Evolutionary conservation across 2,329 filamentous ascomycete genomes (phyloP).

Genomic region (Stagonosporopsis vannaccii): DNA sequence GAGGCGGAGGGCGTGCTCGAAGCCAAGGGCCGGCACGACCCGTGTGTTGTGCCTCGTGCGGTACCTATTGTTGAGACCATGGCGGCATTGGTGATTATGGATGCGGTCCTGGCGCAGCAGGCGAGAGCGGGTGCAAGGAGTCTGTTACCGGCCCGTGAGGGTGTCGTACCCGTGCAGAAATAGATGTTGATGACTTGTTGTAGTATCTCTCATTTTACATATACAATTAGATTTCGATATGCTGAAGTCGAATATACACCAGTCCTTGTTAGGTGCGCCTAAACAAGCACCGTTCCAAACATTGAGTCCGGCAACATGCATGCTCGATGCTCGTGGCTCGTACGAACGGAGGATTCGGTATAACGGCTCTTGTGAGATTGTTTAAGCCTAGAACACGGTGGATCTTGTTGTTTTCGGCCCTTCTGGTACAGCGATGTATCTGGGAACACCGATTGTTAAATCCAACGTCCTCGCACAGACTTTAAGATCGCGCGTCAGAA

Average conservation of each 20-base stretch:
- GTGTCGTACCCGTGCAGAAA: constrained; percentile 43
- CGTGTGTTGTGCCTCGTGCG: constrained; percentile 87
- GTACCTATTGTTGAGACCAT: constrained; percentile 91
- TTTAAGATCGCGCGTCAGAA: neutral
- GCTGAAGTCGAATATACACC: neutral
- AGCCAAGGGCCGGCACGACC: constrained; percentile 93
- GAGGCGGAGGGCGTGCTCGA: constrained; percentile 77
- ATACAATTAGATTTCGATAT: neutral
- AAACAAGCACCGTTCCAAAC: neutral
- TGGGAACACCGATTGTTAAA: constrained; percentile 5
- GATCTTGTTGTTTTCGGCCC: constrained; percentile 3
- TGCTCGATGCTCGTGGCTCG: neutral
- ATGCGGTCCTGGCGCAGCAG: constrained; percentile 85
- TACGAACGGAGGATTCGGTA: neutral
- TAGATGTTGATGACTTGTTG: neutral
- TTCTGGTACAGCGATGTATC: constrained; percentile 4
- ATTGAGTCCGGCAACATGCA: neutral
- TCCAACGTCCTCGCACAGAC: constrained; percentile 3
- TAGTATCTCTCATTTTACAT: neutral
- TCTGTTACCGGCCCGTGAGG: constrained; percentile 49
- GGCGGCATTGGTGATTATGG: constrained; percentile 86
- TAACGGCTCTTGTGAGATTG: neutral
- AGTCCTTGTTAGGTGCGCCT: neutral
- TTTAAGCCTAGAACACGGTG: neutral
- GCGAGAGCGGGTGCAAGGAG: constrained; percentile 56